Conservation (phyloP, 2,329 filamentous ascomycete genomes). For the Alternaria atra region DNA sequence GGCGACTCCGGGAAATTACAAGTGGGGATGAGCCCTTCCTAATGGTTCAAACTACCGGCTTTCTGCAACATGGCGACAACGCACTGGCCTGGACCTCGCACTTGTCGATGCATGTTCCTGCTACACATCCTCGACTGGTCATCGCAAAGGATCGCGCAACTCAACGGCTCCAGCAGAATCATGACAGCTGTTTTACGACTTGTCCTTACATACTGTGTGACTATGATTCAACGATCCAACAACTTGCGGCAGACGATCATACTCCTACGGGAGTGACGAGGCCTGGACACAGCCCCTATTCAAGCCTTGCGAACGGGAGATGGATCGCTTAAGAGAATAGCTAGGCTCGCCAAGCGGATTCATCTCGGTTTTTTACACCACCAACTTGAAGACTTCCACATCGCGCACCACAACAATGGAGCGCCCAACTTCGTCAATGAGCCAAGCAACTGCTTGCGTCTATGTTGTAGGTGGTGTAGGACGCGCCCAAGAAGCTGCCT, state of each 20-base stretch:
- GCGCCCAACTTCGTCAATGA: conserved; percentile 6
- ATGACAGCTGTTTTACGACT: conserved; percentile 8
- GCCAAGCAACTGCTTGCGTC: conserved; percentile 12
- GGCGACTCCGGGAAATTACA: conserved; percentile 40
- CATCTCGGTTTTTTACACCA: conserved; percentile 25
- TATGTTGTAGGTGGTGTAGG: conserved; percentile 9
- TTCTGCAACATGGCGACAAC: conserved; percentile 24
- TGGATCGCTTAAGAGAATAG: conserved; percentile 32
- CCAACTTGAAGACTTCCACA: conserved; percentile 1
- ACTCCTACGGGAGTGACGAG: conserved; percentile 13
- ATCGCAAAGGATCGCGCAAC: conserved; percentile 5
- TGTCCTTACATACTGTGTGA: conserved; percentile 14
- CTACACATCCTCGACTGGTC: conserved; percentile 13
- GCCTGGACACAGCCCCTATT: conserved; percentile 35
- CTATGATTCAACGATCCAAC: not conserved
- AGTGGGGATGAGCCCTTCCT: conserved; percentile 30
- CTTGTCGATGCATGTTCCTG: conserved; percentile 30
- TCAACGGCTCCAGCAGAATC: not conserved
- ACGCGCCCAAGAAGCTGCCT: conserved; percentile 21
- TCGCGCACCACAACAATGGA: conserved; percentile 3
- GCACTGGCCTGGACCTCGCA: conserved; percentile 21
- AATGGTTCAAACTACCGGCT: conserved; percentile 29
- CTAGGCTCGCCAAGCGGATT: conserved; percentile 38
- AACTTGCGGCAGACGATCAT: not conserved
- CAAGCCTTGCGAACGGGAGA: conserved; percentile 27